phyloP scores from a whole-genome alignment of 108 stramenopile species.

The Nitzschia palea region DNA sequence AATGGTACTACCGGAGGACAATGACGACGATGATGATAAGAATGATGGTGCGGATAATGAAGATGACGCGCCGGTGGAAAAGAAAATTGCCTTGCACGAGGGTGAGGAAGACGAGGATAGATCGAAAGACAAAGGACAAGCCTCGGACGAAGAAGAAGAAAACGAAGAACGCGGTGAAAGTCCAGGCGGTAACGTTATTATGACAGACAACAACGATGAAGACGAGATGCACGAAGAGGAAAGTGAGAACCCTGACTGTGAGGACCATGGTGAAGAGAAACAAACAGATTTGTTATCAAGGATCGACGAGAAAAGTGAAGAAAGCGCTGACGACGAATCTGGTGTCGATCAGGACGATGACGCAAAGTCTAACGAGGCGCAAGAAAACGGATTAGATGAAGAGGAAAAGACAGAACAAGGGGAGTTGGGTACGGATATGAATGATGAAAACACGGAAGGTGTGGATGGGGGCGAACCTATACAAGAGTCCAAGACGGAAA shows the following conservation, averaged over 20 bases:
- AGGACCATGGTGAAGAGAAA: too few relatives aligned
- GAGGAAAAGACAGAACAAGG: background rate
- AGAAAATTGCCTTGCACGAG: background rate
- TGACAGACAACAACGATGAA: constrained; percentile 20
- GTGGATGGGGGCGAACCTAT: background rate
- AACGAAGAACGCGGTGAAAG: constrained; percentile 1
- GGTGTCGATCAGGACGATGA: constrained; percentile 21
- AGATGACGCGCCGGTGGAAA: constrained; percentile 8
- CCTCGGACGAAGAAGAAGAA: background rate
- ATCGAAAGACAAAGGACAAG: constrained; percentile 13
- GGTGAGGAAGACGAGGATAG: constrained; percentile 25
- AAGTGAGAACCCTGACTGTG: too few relatives aligned
- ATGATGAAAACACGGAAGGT: background rate
- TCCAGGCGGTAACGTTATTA: too few relatives aligned
- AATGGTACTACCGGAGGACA: constrained; percentile 39
- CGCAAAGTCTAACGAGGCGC: constrained; percentile 12
- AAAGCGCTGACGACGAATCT: background rate
- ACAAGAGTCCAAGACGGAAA: background rate
- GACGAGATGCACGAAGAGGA: constrained; percentile 19
- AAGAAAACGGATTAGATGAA: constrained; percentile 10
- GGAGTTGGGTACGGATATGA: background rate
- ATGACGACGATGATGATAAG: constrained; percentile 25
- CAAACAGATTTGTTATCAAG: too few relatives aligned
- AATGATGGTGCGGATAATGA: constrained; percentile 16
- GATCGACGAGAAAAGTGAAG: background rate